Conservation (phyloP, 345 rosid genomes). For the Laguncularia racemosa region DNA sequence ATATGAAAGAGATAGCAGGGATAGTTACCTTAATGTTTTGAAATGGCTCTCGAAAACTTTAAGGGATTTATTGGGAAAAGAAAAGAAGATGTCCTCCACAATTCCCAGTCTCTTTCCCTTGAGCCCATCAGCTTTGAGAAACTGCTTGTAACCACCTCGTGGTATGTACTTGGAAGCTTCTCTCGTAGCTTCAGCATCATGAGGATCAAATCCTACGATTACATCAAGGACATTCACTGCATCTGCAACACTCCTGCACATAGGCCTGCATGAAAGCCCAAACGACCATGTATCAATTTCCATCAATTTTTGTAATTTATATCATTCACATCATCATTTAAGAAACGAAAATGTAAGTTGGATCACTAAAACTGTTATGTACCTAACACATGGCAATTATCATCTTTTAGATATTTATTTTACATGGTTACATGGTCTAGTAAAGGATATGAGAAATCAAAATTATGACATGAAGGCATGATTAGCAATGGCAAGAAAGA, state of each 20-base stretch:
- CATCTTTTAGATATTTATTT: too few species aligned
- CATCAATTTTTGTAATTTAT: neutral
- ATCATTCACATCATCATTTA: neutral
- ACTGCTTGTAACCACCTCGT: conserved; percentile 35
- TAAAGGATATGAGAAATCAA: too few species aligned
- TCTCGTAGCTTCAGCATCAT: conserved; percentile 32
- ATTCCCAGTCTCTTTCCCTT: conserved; percentile 52
- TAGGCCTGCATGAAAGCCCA: conserved; percentile 24
- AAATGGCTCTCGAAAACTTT: conserved; percentile 35
- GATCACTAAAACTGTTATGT: too few species aligned
- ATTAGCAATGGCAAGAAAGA: too few species aligned
- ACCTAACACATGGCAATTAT: too few species aligned
- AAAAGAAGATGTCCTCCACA: conserved; percentile 28
- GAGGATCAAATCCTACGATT: conserved; percentile 31
- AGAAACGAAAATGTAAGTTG: too few species aligned
- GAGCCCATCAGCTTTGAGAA: conserved; percentile 38
- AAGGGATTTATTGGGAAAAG: neutral
- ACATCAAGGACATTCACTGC: conserved; percentile 37
- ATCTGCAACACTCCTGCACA: conserved; percentile 37
- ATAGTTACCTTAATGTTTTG: conserved; percentile 33
- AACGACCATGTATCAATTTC: neutral
- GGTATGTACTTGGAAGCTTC: conserved; percentile 38
- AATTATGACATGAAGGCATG: too few species aligned
- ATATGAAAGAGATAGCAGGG: too few species aligned
- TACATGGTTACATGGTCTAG: too few species aligned